Conservation (phyloP, 306 rosid species). For the Urtica urens region DNA sequence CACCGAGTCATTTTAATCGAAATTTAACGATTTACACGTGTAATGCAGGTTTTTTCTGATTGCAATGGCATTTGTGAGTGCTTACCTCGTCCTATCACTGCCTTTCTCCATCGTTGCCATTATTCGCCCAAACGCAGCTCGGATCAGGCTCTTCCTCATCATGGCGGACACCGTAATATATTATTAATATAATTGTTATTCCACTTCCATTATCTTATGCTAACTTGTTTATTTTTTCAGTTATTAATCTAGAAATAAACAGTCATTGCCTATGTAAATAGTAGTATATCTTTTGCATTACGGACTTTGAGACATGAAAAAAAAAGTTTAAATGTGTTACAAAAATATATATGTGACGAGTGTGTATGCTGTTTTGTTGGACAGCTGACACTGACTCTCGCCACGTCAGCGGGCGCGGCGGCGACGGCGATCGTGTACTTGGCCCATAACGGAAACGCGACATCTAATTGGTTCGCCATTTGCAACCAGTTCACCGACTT, state of each 20-base stretch:
- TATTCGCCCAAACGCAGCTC: slow-evolving; percentile 58
- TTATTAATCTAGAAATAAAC: too few species aligned
- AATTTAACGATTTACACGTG: not conserved
- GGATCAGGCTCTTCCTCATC: slow-evolving; percentile 53
- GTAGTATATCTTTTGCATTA: too few species aligned
- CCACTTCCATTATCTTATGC: not conserved
- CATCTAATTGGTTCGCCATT: slow-evolving; percentile 75
- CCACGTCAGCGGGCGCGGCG: slow-evolving; percentile 52
- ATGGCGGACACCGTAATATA: slow-evolving; percentile 56
- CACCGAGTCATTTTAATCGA: not conserved
- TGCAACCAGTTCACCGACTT: slow-evolving; percentile 73
- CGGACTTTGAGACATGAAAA: too few species aligned
- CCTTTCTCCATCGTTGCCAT: slow-evolving; percentile 66
- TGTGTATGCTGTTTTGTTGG: too few species aligned
- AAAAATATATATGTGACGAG: too few species aligned
- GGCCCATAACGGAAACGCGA: slow-evolving; percentile 70
- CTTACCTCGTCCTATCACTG: slow-evolving; percentile 71
- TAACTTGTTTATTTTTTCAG: not conserved
- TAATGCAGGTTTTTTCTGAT: slow-evolving; percentile 74
- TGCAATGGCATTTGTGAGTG: slow-evolving; percentile 65
- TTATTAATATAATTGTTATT: not conserved
- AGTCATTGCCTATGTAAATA: too few species aligned
- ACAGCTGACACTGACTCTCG: slow-evolving; percentile 64
- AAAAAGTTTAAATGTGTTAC: too few species aligned
- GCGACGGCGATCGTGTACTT: slow-evolving; percentile 69